Conservation (phyloP, 768 basidiomycete species). For the Cystobasidium onofrii region DNA sequence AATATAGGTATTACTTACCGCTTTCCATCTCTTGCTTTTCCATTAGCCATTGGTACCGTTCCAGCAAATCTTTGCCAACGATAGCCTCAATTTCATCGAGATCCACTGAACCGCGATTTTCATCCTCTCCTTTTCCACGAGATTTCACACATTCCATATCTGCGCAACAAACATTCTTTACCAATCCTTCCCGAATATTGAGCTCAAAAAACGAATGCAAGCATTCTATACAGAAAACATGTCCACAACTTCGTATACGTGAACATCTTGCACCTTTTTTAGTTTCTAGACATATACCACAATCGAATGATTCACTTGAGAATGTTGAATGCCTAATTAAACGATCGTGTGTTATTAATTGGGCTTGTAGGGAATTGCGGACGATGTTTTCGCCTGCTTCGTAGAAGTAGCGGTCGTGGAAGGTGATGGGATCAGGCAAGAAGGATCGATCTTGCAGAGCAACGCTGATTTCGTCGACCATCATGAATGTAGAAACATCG, state of each 20-base stretch:
- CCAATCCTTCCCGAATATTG: constrained; percentile 40
- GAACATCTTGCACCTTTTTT: constrained; percentile 28
- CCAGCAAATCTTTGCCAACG: constrained; percentile 32
- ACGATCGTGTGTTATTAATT: constrained; percentile 18
- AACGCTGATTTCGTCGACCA: constrained; percentile 8
- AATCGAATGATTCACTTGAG: constrained; percentile 24
- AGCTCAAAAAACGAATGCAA: constrained; percentile 38
- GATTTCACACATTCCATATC: constrained; percentile 33
- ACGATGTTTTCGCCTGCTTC: neutral
- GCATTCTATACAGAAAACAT: constrained; percentile 38
- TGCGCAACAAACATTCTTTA: constrained; percentile 38
- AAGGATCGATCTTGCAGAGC: neutral
- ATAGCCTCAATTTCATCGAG: constrained; percentile 36
- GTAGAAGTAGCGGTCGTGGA: constrained; percentile 22
- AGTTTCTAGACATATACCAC: constrained; percentile 29
- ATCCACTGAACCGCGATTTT: constrained; percentile 17
- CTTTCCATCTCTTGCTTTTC: constrained; percentile 40
- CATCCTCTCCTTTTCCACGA: constrained; percentile 3
- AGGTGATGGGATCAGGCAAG: neutral
- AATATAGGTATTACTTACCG: constrained; percentile 27
- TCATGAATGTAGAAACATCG: constrained; percentile 10
- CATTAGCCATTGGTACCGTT: constrained; percentile 37
- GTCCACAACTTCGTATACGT: constrained; percentile 8
- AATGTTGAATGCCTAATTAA: constrained; percentile 14
- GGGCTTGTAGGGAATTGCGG: neutral